Percentiles rank a stretch among this genome's conserved stretches.
These are phyloP conservation scores for Nymphaea colorata DNA, from an alignment of 164 flowering plant genomes.

Conservation along the genomic window DNA sequence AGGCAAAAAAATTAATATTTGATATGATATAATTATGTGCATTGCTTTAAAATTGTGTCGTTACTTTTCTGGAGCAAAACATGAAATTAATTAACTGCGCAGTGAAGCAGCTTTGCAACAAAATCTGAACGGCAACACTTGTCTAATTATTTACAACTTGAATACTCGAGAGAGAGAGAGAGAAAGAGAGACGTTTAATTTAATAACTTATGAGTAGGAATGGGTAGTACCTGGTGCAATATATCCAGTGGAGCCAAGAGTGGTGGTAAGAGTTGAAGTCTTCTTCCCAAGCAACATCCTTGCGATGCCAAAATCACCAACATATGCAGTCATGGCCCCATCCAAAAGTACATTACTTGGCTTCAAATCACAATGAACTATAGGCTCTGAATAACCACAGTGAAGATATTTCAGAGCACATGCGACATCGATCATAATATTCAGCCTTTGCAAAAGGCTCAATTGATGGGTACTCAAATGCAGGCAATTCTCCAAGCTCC, in stretches of 20 bases:
- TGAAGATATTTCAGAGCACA: slow-evolving; percentile 5
- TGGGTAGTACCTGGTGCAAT: slow-evolving; percentile 21
- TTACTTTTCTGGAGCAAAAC: too few species aligned
- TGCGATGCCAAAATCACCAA: slow-evolving; percentile 7
- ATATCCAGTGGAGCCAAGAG: slow-evolving; percentile 23
- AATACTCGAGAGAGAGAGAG: too few species aligned
- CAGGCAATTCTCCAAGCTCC: slow-evolving; percentile 4
- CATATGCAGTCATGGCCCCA: slow-evolving; percentile 3
- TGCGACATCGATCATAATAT: slow-evolving; percentile 7
- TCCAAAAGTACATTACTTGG: slow-evolving; percentile 6
- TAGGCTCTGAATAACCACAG: background rate
- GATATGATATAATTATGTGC: background rate
- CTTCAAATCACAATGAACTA: slow-evolving; percentile 3
- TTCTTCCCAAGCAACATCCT: slow-evolving; percentile 8
- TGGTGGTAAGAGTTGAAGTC: slow-evolving; percentile 3
- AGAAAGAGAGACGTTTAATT: too few species aligned
- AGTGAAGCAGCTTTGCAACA: too few species aligned
- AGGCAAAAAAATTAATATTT: background rate
- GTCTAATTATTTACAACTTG: too few species aligned
- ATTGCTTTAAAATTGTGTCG: too few species aligned
- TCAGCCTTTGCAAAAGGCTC: background rate
- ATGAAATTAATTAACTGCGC: too few species aligned
- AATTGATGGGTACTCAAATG: background rate
- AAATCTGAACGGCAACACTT: too few species aligned
- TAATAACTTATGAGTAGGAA: background rate